Conservation (phyloP, 192 early-diverging fungal species). For the Gigaspora rosea region DNA sequence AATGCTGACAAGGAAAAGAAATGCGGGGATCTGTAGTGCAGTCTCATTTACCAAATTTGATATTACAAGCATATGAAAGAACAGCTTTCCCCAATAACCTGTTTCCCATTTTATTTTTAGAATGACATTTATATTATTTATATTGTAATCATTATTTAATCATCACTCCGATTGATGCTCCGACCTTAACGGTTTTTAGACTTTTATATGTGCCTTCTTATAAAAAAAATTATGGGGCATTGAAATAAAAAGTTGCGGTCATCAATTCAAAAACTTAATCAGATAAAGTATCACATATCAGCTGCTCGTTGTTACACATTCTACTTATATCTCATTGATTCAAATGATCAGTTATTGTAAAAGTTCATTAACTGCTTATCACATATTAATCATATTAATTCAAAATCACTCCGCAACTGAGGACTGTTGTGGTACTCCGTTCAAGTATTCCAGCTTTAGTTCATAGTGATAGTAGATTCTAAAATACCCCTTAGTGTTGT, state of each 20-base stretch:
- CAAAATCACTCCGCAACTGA: not conserved
- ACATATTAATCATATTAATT: not conserved
- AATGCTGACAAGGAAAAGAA: not conserved
- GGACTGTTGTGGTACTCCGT: not conserved
- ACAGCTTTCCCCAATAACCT: not conserved
- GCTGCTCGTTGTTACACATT: not conserved
- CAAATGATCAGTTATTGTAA: not conserved
- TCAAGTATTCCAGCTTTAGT: not conserved
- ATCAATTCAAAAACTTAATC: not conserved
- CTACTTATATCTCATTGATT: not conserved
- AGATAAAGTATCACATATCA: not conserved
- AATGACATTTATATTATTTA: not conserved
- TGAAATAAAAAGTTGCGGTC: not conserved
- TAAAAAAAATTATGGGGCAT: not conserved
- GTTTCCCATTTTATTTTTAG: not conserved
- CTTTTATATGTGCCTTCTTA: not conserved
- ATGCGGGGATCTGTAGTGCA: not conserved
- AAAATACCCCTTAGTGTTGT: not conserved
- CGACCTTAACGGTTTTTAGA: not conserved
- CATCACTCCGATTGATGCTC: not conserved
- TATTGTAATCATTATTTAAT: not conserved
- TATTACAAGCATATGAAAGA: not conserved
- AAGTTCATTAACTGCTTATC: not conserved
- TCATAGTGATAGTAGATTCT: constrained; percentile 1
- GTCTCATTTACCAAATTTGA: not conserved